Conservation (phyloP, 2,329 filamentous ascomycete species). For the Colletotrichum sp. region DNA sequence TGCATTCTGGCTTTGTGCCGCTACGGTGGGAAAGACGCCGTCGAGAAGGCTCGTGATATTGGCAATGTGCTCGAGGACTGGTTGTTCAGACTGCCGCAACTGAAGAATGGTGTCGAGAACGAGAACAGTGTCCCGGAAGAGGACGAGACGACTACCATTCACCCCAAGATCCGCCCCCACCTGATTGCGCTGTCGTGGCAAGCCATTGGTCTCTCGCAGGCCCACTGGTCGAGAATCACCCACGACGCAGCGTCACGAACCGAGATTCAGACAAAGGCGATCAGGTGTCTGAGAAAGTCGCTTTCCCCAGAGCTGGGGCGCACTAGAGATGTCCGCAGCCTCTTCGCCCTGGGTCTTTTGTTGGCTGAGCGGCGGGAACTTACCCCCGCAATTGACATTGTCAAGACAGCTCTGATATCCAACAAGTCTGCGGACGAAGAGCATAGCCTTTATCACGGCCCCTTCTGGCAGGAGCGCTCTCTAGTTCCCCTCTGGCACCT, state of each 20-base stretch:
- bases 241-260: constrained; percentile 75
- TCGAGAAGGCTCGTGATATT: constrained; percentile 79
- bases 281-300: constrained; percentile 76
- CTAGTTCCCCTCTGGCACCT: constrained; percentile 90
- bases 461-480: constrained; percentile 67
- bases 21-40: constrained; percentile 76
- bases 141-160: constrained; percentile 37
- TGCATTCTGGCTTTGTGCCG: constrained; percentile 82
- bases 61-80: constrained; percentile 76
- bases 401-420: constrained; percentile 76
- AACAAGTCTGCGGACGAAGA: constrained; percentile 53
- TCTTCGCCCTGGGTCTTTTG: constrained; percentile 84
- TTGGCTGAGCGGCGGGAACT: constrained; percentile 87
- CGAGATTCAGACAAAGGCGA: constrained; percentile 78
- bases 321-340: constrained; percentile 73
- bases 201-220: constrained; percentile 83
- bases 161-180: constrained; percentile 57
- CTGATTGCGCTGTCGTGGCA: constrained; percentile 78
- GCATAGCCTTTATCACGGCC: constrained; percentile 49
- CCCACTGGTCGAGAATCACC: constrained; percentile 85
- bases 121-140: constrained; percentile 32
- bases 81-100: constrained; percentile 64
- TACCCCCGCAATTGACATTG: constrained; percentile 78
- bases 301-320: constrained; percentile 70
- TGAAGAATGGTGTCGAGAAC: constrained; percentile 33